A percentile compares a stretch with the other conserved stretches of the same genome.
phyloP scores from a whole-genome alignment of 2,329 filamentous ascomycete genomes.

The Lizonia empirigonia region DNA sequence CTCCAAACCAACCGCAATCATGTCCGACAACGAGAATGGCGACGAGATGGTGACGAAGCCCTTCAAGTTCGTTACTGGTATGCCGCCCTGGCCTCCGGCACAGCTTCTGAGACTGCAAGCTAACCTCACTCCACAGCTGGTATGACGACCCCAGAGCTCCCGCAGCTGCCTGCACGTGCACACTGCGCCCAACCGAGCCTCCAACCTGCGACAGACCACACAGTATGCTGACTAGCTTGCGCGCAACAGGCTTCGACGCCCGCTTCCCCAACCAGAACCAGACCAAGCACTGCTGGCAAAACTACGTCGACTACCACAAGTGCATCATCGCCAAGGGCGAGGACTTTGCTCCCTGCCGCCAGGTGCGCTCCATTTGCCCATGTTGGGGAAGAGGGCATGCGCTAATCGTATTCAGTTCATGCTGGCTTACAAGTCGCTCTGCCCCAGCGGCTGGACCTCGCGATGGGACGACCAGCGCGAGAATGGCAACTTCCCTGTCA shows the following conservation, averaged over 20 bases:
- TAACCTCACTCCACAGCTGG: constrained; percentile 48
- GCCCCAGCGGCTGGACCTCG: constrained; percentile 91
- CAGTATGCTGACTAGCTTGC: constrained; percentile 29
- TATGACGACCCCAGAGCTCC: constrained; percentile 37
- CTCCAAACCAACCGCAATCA: constrained; percentile 63
- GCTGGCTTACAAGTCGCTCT: constrained; percentile 95
- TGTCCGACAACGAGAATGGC: constrained; percentile 70
- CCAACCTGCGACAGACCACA: background rate
- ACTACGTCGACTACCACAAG: constrained; percentile 99
- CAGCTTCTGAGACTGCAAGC: constrained; percentile 25
- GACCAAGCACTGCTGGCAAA: constrained; percentile 99
- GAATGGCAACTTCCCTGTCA: constrained; percentile 55
- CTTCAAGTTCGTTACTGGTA: constrained; percentile 99
- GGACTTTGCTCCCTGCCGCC: constrained; percentile 95
- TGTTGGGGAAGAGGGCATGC: background rate
- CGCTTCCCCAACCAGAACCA: constrained; percentile 99
- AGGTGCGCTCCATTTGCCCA: constrained; percentile 63
- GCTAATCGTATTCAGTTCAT: constrained; percentile 71
- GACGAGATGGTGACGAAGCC: constrained; percentile 94
- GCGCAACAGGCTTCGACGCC: constrained; percentile 84
- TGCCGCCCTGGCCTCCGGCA: constrained; percentile 48
- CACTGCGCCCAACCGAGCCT: background rate
- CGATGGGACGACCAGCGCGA: constrained; percentile 98
- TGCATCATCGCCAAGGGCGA: constrained; percentile 98
- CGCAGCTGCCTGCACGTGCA: constrained; percentile 10